These are phyloP conservation scores for Trypethelium eluteriae DNA, from an alignment of 495 filamentous ascomycete species.

Conservation along the genomic window DNA sequence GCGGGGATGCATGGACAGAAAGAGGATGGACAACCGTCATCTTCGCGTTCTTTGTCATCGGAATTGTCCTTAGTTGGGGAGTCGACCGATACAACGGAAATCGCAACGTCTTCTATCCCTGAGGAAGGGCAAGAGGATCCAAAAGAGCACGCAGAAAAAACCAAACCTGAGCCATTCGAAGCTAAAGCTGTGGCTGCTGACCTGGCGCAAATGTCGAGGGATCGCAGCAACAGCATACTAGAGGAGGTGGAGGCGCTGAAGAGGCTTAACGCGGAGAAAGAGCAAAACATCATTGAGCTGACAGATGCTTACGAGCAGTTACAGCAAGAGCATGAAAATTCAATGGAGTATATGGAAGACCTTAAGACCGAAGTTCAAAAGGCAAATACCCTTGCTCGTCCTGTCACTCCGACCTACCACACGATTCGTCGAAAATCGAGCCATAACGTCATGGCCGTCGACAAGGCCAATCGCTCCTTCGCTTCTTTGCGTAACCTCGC, in stretches of 20 bases:
- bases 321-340: conserved; percentile 70
- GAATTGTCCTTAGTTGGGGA: conserved; percentile 91
- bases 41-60: conserved; percentile 90
- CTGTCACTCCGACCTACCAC: conserved; percentile 49
- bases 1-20: conserved; percentile 65
- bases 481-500: conserved; percentile 82
- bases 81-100: conserved; percentile 59
- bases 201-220: conserved; percentile 12
- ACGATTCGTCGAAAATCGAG: conserved; percentile 90
- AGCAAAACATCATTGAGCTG: conserved; percentile 61
- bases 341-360: conserved; percentile 77
- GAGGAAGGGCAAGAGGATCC: conserved; percentile 10
- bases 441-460: conserved; percentile 80
- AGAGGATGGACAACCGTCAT: conserved; percentile 71
- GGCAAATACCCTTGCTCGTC: conserved; percentile 46
- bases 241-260: conserved; percentile 66
- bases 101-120: conserved; percentile 43
- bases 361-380: conserved; percentile 79
- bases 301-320: conserved; percentile 72
- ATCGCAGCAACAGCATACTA: conserved; percentile 26
- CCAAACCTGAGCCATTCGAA: neutral
- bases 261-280: conserved; percentile 64
- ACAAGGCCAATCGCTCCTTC: conserved; percentile 88
- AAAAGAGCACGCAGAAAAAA: conserved; percentile 1
- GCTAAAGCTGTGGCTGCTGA: conserved; percentile 25